Base-by-base conservation (phyloP, 352 stramenopile genomes). In the Phytophthora brassicae region DNA sequence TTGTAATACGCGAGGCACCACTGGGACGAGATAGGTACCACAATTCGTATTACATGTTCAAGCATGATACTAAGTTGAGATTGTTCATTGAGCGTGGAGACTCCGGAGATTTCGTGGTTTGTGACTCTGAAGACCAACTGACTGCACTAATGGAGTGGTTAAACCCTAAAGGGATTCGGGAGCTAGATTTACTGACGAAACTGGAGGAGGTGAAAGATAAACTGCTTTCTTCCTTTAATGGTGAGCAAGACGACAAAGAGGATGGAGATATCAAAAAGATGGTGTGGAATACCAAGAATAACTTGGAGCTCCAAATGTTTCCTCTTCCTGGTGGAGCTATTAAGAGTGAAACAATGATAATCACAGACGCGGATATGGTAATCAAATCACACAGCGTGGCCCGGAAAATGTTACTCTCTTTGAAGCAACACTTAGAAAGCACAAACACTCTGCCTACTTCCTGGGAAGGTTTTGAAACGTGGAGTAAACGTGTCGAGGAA, bases 11-110 rank as follows among this genome's bases (percentile, higher is more conserved):
- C 19, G 80, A 88, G 33, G 66, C 78, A 20, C 81, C 83, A 7
- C 49, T 94, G 23, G 86, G 86, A 52, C 84, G 64, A 58, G 86
- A 94, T 50, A 74, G 86, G 28, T 92, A 77, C 24, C 82, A 90
- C 66, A 90, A 90, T 51, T 76, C 76, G 8, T 94, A 94, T 51
- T 94, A 77, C 69, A 66, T 86, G 36, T 94, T 94, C 60, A 81
- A 79, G 48, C 75, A 87, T 29, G 84, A 91, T 67, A 76, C 65
- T 6, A 75, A 72, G n/a, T 57, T 69, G 13, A 69, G 81, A 4
- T 49, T 90, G 35, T 94, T 89, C 19, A 78, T 94, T 19, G 81
- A 92, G 47, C 77, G 77, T 41, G 76, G 62, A 42, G 81, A 90
- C 22, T 73, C 77, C 7, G 86, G 86, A 23, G 68, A 86, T 28